Conservation (phyloP, 1,139 yeast species). For the Geotrichum citri-aurantii region DNA sequence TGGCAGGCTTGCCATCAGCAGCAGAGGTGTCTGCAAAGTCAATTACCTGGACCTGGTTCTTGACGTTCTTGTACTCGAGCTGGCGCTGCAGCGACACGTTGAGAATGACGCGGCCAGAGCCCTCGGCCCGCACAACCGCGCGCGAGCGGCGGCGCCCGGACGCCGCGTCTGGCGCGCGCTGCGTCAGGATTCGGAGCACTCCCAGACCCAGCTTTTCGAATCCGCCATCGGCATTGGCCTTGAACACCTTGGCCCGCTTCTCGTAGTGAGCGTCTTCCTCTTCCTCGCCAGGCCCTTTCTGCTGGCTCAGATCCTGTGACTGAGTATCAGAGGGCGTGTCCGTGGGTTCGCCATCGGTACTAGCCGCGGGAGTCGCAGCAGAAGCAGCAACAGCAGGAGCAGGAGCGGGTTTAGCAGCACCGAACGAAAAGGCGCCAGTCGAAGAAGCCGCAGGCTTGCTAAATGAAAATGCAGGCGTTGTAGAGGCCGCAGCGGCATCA, state of each 20-base stretch:
- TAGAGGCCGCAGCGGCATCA: background rate
- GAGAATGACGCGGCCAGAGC: slow-evolving; percentile 73
- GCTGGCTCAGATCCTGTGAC: slow-evolving; percentile 33
- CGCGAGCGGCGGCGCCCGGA: slow-evolving; percentile 48
- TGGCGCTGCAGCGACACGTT: slow-evolving; percentile 55
- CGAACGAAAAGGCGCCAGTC: background rate
- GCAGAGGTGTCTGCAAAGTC: slow-evolving; percentile 38
- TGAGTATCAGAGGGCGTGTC: slow-evolving; percentile 14
- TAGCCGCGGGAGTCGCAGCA: slow-evolving; percentile 16
- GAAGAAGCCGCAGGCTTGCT: background rate
- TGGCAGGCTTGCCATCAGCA: slow-evolving; percentile 44
- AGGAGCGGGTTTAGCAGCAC: background rate
- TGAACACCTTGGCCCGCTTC: slow-evolving; percentile 68
- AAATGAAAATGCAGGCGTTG: slow-evolving; percentile 2
- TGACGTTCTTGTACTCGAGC: slow-evolving; percentile 42
- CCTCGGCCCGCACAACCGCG: slow-evolving; percentile 79
- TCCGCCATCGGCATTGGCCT: slow-evolving; percentile 32
- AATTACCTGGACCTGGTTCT: slow-evolving; percentile 48
- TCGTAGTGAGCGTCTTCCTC: slow-evolving; percentile 59
- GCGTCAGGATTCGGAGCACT: slow-evolving; percentile 63
- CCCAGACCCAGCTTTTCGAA: slow-evolving; percentile 59
- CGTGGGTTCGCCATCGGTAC: slow-evolving; percentile 20
- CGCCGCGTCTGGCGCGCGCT: slow-evolving; percentile 40
- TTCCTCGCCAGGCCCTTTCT: slow-evolving; percentile 76
- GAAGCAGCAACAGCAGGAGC: slow-evolving; percentile 5